phyloP scores from a whole-genome alignment of 169 alveolate species.

The Babesia sp. region DNA sequence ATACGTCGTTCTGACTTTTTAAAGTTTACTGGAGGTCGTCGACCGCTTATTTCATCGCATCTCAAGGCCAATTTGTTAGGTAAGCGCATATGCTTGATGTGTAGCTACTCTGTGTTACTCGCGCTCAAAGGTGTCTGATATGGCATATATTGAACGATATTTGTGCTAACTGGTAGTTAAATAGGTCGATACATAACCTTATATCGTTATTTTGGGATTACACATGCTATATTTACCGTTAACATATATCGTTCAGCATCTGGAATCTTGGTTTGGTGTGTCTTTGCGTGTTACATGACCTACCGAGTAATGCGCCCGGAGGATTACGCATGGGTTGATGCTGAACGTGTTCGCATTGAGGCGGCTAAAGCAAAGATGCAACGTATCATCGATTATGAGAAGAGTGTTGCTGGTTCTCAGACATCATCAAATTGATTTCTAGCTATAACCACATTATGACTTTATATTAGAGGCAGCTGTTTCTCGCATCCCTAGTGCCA shows the following conservation, averaged over 20 bases:
- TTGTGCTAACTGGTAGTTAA: no score
- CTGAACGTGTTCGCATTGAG: slow-evolving; percentile 72
- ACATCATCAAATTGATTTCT: neutral
- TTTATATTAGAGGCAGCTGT: neutral
- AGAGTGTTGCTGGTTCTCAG: neutral
- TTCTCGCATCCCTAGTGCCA: neutral
- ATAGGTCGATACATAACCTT: no score
- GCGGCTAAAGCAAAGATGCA: slow-evolving; percentile 73
- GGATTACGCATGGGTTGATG: slow-evolving; percentile 78
- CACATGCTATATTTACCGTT: no score
- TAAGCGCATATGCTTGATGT: slow-evolving; percentile 27
- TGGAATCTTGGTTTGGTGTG: slow-evolving; percentile 71
- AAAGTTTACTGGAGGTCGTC: slow-evolving; percentile 65
- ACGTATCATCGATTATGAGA: slow-evolving; percentile 47
- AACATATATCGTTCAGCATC: slow-evolving; percentile 48
- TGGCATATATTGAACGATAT: no score
- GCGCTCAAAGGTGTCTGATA: neutral
- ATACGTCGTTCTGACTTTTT: slow-evolving; percentile 66
- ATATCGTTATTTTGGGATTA: no score
- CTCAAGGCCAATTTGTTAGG: slow-evolving; percentile 62
- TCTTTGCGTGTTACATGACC: slow-evolving; percentile 71
- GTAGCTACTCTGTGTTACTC: neutral
- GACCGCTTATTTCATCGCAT: slow-evolving; percentile 69
- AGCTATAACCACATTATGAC: neutral
- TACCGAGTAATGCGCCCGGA: slow-evolving; percentile 74